Evolutionary conservation across 768 basidiomycete genomes (phyloP), one percentile per base, ranked within the genome.

Genomic region (Lactifluus pinguis): DNA sequence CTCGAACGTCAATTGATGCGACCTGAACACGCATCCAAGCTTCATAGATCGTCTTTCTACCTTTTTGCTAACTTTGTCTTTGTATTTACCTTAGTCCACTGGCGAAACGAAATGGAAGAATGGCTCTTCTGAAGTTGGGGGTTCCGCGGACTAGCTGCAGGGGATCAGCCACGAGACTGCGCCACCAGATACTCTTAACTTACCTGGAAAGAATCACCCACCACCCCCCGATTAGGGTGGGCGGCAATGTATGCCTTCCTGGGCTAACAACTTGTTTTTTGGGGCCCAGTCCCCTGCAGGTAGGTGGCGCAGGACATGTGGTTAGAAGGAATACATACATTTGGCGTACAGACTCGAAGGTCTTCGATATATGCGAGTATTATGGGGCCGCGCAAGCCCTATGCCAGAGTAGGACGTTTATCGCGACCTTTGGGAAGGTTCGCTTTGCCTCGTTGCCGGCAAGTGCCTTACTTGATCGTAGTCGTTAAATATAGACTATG

Each of bases 391-490:
- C 13, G 15, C 25, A 50, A 55, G 60, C 42, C 14, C 25, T 25
- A 45, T 34, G 34, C 38, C 49, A 13, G 55, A 47, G 38, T 25
- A 25, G 41, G 49, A 15, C 17, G 38, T 15, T 32, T 39, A 41
- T 55, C 49, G 17, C 42, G 21, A 10, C 25, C 0, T 52, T 39
- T 36, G 29, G 14, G 44, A 51, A 32, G 53, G 5, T 9, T 14
- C 2, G 7, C 42, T 15, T 36, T 15, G 17, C 38, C 29, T 45
- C 38, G 19, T n/a, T 4, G 47, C 51, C 39, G n/a, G 53, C 39
- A 30, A 32, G 38, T 48, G 34, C 41, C 21, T n/a, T 15, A 15
- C 21, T 69, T 65, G 75, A 52, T 78, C 76, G 62, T 72, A 77
- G 14, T 71, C 10, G 4, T 25, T 21, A 7, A 4, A 11, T 3